A percentile compares a stretch with the other conserved stretches of the same genome.
phyloP scores from a whole-genome alignment of 805 yeast species.

The Cyberlindnera mrakii region DNA sequence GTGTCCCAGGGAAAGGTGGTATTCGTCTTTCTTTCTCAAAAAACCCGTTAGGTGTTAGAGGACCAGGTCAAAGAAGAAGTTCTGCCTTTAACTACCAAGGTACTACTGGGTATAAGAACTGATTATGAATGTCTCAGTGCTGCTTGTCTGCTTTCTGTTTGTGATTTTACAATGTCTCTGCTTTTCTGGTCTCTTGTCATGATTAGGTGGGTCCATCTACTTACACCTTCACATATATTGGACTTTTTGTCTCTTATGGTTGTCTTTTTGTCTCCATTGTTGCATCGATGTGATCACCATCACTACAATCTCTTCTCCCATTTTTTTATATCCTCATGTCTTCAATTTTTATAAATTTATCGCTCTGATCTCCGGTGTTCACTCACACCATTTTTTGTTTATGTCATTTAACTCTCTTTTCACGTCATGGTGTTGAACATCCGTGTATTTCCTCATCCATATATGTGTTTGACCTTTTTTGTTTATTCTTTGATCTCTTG shows the following conservation, averaged over 20 bases:
- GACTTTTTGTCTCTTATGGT: too few species aligned
- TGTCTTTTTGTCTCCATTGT: too few species aligned
- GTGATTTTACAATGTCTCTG: neutral
- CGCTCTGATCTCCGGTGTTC: too few species aligned
- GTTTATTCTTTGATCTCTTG: too few species aligned
- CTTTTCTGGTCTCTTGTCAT: too few species aligned
- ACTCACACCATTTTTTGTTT: neutral
- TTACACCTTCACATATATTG: too few species aligned
- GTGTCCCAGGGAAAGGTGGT: conserved; percentile 78
- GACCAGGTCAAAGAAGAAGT: conserved; percentile 44
- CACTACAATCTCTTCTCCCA: too few species aligned
- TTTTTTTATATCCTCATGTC: too few species aligned
- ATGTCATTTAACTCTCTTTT: neutral
- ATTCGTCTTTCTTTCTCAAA: conserved; percentile 90
- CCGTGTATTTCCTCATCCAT: neutral
- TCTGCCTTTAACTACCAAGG: conserved; percentile 23
- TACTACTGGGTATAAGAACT: conserved; percentile 11
- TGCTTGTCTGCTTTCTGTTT: neutral
- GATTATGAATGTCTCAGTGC: neutral
- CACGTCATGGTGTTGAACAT: neutral
- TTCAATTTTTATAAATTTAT: too few species aligned
- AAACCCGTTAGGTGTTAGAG: conserved; percentile 95
- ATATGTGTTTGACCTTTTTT: neutral
- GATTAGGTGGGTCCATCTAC: too few species aligned
- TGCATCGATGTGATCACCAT: too few species aligned